Conservation (phyloP, 164 flowering plant genomes). For the Chloranthus sessilifolius region DNA sequence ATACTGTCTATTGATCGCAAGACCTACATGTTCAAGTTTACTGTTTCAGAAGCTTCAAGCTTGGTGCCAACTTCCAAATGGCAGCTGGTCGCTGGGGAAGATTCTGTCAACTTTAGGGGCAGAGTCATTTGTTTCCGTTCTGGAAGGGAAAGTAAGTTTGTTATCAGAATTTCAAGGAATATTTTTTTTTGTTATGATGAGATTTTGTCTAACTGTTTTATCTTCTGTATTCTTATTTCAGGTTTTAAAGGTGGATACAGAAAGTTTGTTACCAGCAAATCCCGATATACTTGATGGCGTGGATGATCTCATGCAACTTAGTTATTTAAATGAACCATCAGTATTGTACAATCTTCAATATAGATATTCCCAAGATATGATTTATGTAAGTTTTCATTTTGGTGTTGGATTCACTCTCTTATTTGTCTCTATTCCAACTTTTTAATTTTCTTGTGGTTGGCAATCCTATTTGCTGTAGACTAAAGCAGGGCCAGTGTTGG, state of each 20-base stretch:
- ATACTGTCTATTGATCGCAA: constrained; percentile 14
- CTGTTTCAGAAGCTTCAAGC: constrained; percentile 78
- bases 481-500: constrained; percentile 98
- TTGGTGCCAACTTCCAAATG: constrained; percentile 86
- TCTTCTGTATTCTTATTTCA: constrained; percentile 17
- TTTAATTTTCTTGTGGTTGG: constrained; percentile 12
- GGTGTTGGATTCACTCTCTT: constrained; percentile 1
- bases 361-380: constrained; percentile 79
- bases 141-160: constrained; percentile 77
- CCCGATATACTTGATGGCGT: constrained; percentile 99
- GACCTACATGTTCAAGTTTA: constrained; percentile 27
- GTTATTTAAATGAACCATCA: constrained; percentile 95
- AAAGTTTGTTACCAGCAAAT: constrained; percentile 69
- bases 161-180: neutral
- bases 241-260: constrained; percentile 70
- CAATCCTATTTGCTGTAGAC: constrained; percentile 41
- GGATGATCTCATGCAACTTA: constrained; percentile 97
- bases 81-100: constrained; percentile 83
- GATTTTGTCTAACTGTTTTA: neutral
- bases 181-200: neutral
- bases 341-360: constrained; percentile 89
- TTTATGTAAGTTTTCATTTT: constrained; percentile 62
- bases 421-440: neutral
- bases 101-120: constrained; percentile 57
- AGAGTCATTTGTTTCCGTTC: constrained; percentile 55